Evolutionary conservation across 345 rosid genomes (phyloP), one percentile per base, ranked within the genome.

Genomic region (Brassica nigra): DNA sequence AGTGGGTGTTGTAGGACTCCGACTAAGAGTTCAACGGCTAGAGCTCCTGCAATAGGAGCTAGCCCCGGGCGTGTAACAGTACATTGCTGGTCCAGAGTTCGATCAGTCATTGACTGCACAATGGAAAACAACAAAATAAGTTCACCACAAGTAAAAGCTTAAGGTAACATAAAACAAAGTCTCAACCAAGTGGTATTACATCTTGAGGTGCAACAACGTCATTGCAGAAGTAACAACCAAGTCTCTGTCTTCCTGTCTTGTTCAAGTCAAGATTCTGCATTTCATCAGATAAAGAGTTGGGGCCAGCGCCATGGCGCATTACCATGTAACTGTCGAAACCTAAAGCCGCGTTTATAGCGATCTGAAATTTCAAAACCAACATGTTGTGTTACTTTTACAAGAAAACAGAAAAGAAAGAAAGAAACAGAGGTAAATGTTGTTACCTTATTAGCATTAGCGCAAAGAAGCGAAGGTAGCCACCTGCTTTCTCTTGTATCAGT

Each of bases 401-500:
- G 28, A 34, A 66, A 49, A 6, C 15, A 55, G 42, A 15, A 12
- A 20, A 34, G 27, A 71, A 29, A 23, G 3, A 27, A 59, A 12
- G 64, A 83, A 54, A 1, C 14, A 66, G 66, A 68, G 16, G 31
- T 30, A 16, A 10, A 16, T 54, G 27, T 23, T 59, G 12, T 27
- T 14, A 95, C 99, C 99, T 95, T 95, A 75, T 88, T 89, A 73
- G 86, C 82, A 82, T 84, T 85, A 78, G 99, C 94, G 78, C 92
- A 90, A 49, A 95, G 87, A 66, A 91, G 90, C 0, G 93, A 84
- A 37, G 99, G 99, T 27, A 95, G 92, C 97, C 98, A 95, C 52
- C 98, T 85, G 87, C 99, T 95, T 86, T 93, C 99, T 88, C 99
- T 88, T 18, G 99, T 95, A 88, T 95, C 98, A 8, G 98, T 95